Evolutionary conservation across 1,139 yeast genomes (phyloP), one percentile per base, ranked within the genome.

Genomic region (Yamadazyma dushanensis): DNA sequence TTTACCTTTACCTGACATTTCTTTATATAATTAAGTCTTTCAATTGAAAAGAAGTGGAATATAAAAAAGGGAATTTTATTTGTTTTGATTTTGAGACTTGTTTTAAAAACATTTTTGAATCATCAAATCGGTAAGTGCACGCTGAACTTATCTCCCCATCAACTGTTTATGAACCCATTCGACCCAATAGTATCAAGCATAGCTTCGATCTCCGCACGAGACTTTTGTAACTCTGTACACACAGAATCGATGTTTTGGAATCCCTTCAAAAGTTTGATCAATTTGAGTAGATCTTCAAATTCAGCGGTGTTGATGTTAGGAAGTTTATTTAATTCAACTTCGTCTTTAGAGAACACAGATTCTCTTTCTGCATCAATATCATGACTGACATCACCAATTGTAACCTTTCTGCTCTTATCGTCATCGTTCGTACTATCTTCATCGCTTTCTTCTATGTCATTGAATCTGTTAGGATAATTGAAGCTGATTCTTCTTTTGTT

Each of bases 1-100:
- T 78, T 90, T 90, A 52, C 97, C 97, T 55, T 70, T 70, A 38
- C 76, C 76, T 40, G 96, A 86, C 97, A 89, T 89, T 29, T 26
- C 21, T 17, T 26, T 6, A 15, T 13, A 24, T 11, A 24, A 11
- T 7, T n/a, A 11, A n/a, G 10, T 5, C 10, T 29, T 13, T 29
- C 11, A 10, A 14, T 8, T 23, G 9, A 31, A 22, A 31, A 31
- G 34, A 31, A 31, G 20, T 22, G 17, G 17, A 24, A 31, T 31
- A 31, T 31, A 31, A 22, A 31, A 32, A n/a, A 26, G 30, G 35
- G 29, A 35, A 29, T 16, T 39, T 39, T 36, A 19, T 39, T 39
- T 39, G 38, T 35, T 36, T 39, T 35, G 37, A 34, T 37, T 35
- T 22, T 32, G 25, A 26, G 35, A 17, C n/a, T 26, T 32, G 20